Evolutionary conservation across 306 rosid species (phyloP).

Genomic region (Pyrus betulifolia): DNA sequence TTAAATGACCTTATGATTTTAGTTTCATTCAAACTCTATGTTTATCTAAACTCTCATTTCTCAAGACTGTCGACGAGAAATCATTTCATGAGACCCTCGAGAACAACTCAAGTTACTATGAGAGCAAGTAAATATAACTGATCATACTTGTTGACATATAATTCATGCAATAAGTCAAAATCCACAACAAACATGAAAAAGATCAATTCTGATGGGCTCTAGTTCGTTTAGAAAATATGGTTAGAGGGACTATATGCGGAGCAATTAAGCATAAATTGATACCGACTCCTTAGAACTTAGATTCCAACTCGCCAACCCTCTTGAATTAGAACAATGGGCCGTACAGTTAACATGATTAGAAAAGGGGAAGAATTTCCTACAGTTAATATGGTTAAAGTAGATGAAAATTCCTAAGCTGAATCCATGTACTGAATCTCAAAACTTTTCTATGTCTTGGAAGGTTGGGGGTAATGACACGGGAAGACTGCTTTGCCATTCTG

Average conservation of each 20-base stretch:
- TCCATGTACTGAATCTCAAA: background rate
- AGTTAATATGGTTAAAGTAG: background rate
- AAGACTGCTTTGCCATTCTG: slow-evolving; percentile 44
- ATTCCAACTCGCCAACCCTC: background rate
- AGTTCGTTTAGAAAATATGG: too few relatives aligned
- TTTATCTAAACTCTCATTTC: too few relatives aligned
- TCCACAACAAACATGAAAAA: background rate
- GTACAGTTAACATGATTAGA: background rate
- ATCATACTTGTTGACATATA: background rate
- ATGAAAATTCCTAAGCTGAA: background rate
- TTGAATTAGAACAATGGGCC: background rate
- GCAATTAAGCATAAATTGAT: too few relatives aligned
- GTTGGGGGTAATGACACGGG: slow-evolving; percentile 35
- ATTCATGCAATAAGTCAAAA: background rate
- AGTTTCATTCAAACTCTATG: too few relatives aligned
- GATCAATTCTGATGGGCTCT: too few relatives aligned
- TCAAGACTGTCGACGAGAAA: too few relatives aligned
- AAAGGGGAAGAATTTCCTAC: background rate
- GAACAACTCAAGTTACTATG: too few relatives aligned
- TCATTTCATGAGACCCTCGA: too few relatives aligned
- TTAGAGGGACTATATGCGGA: too few relatives aligned
- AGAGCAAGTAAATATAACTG: too few relatives aligned
- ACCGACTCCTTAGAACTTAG: too few relatives aligned
- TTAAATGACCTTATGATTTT: too few relatives aligned
- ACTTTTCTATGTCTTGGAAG: slow-evolving; percentile 22